Evolutionary conservation across 2,329 filamentous ascomycete genomes (phyloP).

Genomic region (Fusarium decemcellulare): DNA sequence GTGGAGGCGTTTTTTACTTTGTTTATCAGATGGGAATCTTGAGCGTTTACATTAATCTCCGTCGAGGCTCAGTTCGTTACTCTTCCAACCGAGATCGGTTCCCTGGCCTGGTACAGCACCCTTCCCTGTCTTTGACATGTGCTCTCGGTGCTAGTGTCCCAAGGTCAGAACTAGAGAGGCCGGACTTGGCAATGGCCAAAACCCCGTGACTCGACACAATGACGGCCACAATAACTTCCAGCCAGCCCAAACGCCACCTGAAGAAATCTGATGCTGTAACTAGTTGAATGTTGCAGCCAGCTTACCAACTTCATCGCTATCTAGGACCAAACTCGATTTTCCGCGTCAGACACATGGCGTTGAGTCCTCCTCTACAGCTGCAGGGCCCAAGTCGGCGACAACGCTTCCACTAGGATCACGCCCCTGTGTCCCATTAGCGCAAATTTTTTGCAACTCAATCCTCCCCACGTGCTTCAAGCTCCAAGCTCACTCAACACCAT

Average conservation of each 20-base stretch:
- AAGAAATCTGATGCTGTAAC: not conserved
- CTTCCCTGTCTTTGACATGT: conserved; percentile 31
- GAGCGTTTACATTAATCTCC: too few relatives aligned
- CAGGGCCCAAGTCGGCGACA: not conserved
- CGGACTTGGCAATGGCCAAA: not conserved
- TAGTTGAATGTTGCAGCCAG: conserved; percentile 1
- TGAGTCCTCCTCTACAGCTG: not conserved
- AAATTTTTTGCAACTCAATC: conserved; percentile 42
- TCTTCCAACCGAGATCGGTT: not conserved
- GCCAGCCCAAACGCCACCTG: conserved; percentile 9
- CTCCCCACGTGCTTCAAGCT: not conserved
- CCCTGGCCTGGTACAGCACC: not conserved
- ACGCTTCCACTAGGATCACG: conserved; percentile 18
- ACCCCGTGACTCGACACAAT: conserved; percentile 34
- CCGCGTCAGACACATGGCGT: not conserved
- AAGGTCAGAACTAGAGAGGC: conserved; percentile 16
- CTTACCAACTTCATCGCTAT: not conserved
- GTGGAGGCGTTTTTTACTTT: not conserved
- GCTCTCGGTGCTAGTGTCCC: conserved; percentile 26
- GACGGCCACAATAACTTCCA: conserved; percentile 17
- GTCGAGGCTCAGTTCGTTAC: not conserved
- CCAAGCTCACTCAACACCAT: conserved; percentile 23
- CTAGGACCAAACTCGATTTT: not conserved
- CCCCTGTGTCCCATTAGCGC: conserved; percentile 38
- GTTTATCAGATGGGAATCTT: conserved; percentile 9